Base-by-base conservation (phyloP, 495 filamentous ascomycete species). In the Trichocladium uniseriatum region DNA sequence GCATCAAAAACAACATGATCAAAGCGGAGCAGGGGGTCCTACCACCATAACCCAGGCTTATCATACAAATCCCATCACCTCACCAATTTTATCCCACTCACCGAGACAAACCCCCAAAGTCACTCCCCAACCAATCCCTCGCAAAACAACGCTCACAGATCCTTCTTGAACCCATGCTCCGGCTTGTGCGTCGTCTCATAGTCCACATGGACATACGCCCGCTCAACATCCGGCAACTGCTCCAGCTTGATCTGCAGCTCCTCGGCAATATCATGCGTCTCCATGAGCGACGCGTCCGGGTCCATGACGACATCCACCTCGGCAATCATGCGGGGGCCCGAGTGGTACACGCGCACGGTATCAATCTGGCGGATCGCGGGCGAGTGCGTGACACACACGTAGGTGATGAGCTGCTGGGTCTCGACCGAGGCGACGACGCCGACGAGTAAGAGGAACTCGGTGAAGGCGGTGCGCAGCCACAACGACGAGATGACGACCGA, bases 161-260 rank as follows among this genome's bases (percentile, higher is more conserved):
- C 76, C 63, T 79, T 79, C 64, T 76, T 77, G 38, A 60, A 70
- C 18, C 60, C 63, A 60, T 78, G 76, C 65, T 79, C 87, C 9
- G 92, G 92, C 70, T 95, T 94, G 65, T 98, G 92, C n/a, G 83
- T 89, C 6, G 89, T 70, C 74, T 98, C 92, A 56, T 91, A 97
- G 61, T 98, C 92, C 14, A 96, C 89, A 67, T 98, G 92, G 13
- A 97, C 92, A 69, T 97, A 98, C 1, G 89, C 88, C 52, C 92
- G 70, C 75, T 97, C 92, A 3, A 98, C 83, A 63, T 95, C 81
- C 5, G 94, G 92, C 54, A 98, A 65, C 32, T 80, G 83, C 78
- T 98, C 92, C 5, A 98, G 73, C 71, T 96, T 97, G 44, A 85
- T 85, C 75, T 98, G 92, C 51, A 98, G 74, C 60, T 82, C 89